Conservation (phyloP, 31 red algal genomes). For the Bonnemaisonia californica region DNA sequence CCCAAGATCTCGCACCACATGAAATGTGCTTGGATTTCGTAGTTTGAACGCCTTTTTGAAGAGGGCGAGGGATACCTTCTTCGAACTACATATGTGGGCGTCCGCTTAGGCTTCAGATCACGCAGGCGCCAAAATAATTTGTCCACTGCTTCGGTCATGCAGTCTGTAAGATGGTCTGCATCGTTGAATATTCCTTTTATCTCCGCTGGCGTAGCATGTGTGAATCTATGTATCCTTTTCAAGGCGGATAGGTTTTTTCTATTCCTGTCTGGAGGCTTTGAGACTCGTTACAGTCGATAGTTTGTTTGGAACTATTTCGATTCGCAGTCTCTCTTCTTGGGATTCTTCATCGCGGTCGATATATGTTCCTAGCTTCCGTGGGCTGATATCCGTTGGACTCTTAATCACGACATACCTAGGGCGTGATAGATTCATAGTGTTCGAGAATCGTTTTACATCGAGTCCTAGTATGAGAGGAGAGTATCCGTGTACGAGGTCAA, state of each 20-base stretch:
- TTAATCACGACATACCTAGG: neutral
- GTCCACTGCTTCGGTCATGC: neutral
- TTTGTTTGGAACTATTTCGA: constrained; percentile 9
- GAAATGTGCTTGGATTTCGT: constrained; percentile 14
- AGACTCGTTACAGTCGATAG: neutral
- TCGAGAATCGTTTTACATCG: constrained; percentile 11
- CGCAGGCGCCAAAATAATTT: neutral
- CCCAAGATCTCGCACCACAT: neutral
- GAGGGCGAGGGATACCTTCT: constrained; percentile 11
- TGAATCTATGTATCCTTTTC: constrained; percentile 7
- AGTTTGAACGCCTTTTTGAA: constrained; percentile 18
- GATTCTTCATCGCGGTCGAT: too few species aligned
- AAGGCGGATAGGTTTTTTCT: neutral
- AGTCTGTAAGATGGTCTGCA: neutral
- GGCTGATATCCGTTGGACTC: constrained; percentile 23
- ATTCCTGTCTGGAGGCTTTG: neutral
- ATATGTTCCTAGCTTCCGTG: too few species aligned
- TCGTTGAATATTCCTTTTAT: constrained; percentile 4
- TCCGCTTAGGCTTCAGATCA: too few species aligned
- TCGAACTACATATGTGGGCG: neutral
- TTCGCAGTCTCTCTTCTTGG: too few species aligned
- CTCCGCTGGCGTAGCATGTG: neutral
- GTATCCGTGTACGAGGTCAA: constrained; percentile 15
- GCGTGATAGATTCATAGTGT: neutral
- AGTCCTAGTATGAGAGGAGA: constrained; percentile 20